Percentiles rank a stretch among this genome's conserved stretches.
Evolutionary conservation across 179 eudicot genomes (phyloP).

Genomic region (Pouteria campechiana): DNA sequence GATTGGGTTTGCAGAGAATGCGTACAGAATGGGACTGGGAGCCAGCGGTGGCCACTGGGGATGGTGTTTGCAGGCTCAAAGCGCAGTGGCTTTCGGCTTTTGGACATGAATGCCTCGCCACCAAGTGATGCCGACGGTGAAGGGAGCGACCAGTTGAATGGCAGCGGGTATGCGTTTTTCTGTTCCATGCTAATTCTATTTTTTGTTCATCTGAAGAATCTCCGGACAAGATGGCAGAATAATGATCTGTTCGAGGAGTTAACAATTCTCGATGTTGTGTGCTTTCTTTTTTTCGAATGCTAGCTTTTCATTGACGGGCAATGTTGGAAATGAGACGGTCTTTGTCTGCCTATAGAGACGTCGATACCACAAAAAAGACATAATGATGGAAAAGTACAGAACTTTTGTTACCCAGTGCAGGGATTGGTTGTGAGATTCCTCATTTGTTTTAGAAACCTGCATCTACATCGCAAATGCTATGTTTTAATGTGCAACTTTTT

Average conservation of each 20-base stretch:
- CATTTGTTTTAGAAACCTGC: no score
- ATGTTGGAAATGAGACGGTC: neutral
- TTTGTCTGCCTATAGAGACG: no score
- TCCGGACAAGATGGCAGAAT: no score
- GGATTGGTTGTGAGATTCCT: no score
- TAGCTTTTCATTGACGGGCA: neutral
- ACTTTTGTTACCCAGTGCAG: no score
- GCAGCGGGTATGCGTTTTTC: slow-evolving; percentile 19
- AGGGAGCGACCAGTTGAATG: neutral
- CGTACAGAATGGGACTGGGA: slow-evolving; percentile 15
- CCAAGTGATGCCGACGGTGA: slow-evolving; percentile 23
- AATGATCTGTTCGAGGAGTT: no score
- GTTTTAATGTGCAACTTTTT: no score
- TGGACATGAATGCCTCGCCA: slow-evolving; percentile 44
- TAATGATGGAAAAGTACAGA: no score
- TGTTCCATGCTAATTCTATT: no score
- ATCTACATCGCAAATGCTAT: no score
- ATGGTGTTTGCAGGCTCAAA: slow-evolving; percentile 6
- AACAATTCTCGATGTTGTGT: neutral
- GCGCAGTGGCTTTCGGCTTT: slow-evolving; percentile 10
- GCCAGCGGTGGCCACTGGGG: slow-evolving; percentile 40
- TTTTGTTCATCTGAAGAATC: no score
- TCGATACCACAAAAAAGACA: no score
- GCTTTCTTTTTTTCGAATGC: neutral
- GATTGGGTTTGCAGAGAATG: slow-evolving; percentile 47